phyloP scores from a whole-genome alignment of 2,329 filamentous ascomycete species.

The Karstenula rhodostoma region DNA sequence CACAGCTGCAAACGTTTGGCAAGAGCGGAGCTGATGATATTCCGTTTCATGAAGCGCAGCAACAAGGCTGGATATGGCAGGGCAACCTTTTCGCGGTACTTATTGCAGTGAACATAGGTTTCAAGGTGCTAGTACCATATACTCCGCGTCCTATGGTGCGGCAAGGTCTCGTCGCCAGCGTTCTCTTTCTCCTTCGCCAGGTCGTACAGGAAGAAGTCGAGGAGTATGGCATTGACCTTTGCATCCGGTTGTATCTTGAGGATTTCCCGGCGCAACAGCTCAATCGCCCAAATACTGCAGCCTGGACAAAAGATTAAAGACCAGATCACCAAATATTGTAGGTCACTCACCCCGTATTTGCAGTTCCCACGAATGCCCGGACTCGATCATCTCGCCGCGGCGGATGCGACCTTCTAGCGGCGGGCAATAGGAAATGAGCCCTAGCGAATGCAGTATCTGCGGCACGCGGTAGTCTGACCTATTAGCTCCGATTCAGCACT shows the following conservation, averaged over 20 bases:
- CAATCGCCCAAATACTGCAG: constrained; percentile 95
- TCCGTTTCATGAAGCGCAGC: not conserved
- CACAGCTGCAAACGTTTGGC: no score
- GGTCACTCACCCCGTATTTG: constrained; percentile 79
- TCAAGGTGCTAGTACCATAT: constrained; percentile 79
- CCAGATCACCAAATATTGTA: not conserved
- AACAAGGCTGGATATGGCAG: not conserved
- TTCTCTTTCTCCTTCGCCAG: constrained; percentile 84
- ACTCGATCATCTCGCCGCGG: constrained; percentile 69
- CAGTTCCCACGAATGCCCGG: constrained; percentile 80
- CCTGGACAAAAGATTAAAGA: no score
- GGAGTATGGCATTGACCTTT: constrained; percentile 83
- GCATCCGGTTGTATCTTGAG: constrained; percentile 73
- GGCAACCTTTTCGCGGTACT: not conserved
- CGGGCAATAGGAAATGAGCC: constrained; percentile 85
- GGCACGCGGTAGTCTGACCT: constrained; percentile 86
- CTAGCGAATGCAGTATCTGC: constrained; percentile 85
- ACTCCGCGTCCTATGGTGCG: constrained; percentile 88
- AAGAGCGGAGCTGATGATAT: not conserved
- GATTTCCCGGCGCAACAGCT: constrained; percentile 86
- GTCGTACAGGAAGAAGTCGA: constrained; percentile 98
- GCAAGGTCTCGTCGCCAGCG: constrained; percentile 58
- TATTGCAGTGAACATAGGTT: not conserved
- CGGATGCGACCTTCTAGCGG: constrained; percentile 76
- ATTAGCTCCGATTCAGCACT: not conserved